Percentiles rank a stretch among this genome's conserved stretches.
Evolutionary conservation across 768 basidiomycete species (phyloP).

Genomic region (Hygrocybe coccinea): DNA sequence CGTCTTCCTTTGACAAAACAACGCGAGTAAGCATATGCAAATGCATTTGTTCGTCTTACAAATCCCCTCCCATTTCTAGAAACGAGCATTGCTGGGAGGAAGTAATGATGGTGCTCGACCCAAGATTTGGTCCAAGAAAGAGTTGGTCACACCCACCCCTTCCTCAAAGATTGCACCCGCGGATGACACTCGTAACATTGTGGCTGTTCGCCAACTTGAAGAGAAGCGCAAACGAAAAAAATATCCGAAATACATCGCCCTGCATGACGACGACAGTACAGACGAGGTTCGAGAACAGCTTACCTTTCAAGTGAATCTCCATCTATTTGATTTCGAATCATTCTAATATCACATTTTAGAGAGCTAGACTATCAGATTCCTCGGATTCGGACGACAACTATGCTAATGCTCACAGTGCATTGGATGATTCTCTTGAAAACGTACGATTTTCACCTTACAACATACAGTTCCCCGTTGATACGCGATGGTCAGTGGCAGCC

Average conservation of each 20-base stretch:
- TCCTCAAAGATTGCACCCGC: too few relatives aligned
- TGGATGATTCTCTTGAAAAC: conserved; percentile 21
- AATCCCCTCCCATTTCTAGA: too few relatives aligned
- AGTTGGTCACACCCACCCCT: too few relatives aligned
- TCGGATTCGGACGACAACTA: conserved; percentile 12
- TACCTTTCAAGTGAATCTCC: neutral
- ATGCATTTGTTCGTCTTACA: too few relatives aligned
- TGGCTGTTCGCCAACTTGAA: neutral
- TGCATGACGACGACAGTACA: neutral
- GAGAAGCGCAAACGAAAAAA: neutral
- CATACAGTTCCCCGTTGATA: neutral
- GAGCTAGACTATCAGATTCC: conserved; percentile 12
- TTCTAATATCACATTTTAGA: neutral
- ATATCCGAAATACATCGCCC: neutral
- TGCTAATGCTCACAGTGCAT: conserved; percentile 20
- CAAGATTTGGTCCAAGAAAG: too few relatives aligned
- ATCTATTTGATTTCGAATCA: neutral
- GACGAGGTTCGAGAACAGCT: neutral
- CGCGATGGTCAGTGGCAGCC: conserved; percentile 5
- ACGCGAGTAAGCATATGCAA: too few relatives aligned
- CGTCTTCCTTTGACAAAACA: too few relatives aligned
- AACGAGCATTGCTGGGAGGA: too few relatives aligned
- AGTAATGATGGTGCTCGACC: too few relatives aligned
- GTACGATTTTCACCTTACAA: conserved; percentile 11
- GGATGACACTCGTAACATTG: too few relatives aligned